These are phyloP conservation scores for Colletotrichum godetiae DNA, from an alignment of 2,329 filamentous ascomycete species.

Conservation along the genomic window DNA sequence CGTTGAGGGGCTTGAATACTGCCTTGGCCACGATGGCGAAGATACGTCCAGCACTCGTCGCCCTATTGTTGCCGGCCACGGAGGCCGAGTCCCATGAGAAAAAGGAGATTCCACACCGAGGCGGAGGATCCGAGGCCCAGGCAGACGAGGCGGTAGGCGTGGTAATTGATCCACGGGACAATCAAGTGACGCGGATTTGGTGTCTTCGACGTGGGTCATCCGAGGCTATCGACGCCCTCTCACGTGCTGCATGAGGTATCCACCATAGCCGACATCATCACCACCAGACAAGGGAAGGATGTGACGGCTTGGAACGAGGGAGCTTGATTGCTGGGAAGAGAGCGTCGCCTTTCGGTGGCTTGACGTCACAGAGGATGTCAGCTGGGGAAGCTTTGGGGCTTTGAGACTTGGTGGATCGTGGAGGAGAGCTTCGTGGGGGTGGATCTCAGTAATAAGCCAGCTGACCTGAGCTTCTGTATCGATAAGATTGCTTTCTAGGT, in stretches of 20 bases:
- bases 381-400: not conserved
- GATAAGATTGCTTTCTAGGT: not conserved
- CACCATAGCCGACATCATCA: not conserved
- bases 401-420: not conserved
- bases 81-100: conserved; percentile 2
- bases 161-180: not conserved
- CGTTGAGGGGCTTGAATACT: not conserved
- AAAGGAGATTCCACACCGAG: not conserved
- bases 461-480: not conserved
- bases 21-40: conserved; percentile 4
- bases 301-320: not conserved
- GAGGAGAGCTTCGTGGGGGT: not conserved
- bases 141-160: conserved; percentile 10
- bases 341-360: not conserved
- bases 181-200: conserved; percentile 10
- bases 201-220: not conserved
- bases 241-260: not conserved
- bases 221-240: conserved; percentile 22
- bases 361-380: conserved; percentile 19
- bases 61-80: not conserved
- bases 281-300: not conserved
- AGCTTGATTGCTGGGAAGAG: not conserved
- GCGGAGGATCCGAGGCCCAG: not conserved
- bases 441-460: not conserved
- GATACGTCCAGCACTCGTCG: conserved; percentile 12